Evolutionary conservation across 2,329 filamentous ascomycete species (phyloP).

Genomic region (Fusarium torulosum): DNA sequence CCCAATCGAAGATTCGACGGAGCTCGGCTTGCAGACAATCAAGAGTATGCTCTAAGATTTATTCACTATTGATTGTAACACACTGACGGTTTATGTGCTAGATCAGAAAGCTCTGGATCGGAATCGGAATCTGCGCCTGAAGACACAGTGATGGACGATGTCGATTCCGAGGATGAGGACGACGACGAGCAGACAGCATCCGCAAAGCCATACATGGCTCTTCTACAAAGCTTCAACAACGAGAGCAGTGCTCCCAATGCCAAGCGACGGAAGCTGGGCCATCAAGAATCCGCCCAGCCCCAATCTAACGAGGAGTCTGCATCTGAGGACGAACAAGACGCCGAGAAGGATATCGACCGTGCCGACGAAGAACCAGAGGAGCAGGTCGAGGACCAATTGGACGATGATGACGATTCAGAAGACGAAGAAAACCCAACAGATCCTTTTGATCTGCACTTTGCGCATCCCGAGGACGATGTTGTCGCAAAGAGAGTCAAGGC

Average conservation of each 20-base stretch:
- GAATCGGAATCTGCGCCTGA: constrained; percentile 49
- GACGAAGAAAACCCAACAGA: constrained; percentile 70
- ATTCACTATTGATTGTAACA: too few species aligned
- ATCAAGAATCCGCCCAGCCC: constrained; percentile 46
- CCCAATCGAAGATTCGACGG: constrained; percentile 55
- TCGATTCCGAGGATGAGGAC: constrained; percentile 60
- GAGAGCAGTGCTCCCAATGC: constrained; percentile 60
- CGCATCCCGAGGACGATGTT: constrained; percentile 71
- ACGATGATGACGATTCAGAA: constrained; percentile 56
- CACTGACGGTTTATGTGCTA: constrained; percentile 4
- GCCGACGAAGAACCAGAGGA: constrained; percentile 49
- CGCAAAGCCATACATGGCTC: constrained; percentile 66
- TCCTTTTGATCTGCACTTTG: constrained; percentile 86
- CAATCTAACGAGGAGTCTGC: constrained; percentile 38
- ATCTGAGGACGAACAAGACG: constrained; percentile 54
- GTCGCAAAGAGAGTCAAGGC: constrained; percentile 67
- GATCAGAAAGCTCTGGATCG: constrained; percentile 46
- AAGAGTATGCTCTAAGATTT: constrained; percentile 50
- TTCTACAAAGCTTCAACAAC: constrained; percentile 68
- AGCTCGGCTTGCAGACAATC: constrained; percentile 53
- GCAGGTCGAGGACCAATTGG: constrained; percentile 47
- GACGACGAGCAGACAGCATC: constrained; percentile 58
- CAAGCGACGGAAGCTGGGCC: constrained; percentile 70
- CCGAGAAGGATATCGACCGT: constrained; percentile 60
- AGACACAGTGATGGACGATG: constrained; percentile 55